phyloP scores from a whole-genome alignment of 2,329 filamentous ascomycete species.

The Talaromyces sp. region DNA sequence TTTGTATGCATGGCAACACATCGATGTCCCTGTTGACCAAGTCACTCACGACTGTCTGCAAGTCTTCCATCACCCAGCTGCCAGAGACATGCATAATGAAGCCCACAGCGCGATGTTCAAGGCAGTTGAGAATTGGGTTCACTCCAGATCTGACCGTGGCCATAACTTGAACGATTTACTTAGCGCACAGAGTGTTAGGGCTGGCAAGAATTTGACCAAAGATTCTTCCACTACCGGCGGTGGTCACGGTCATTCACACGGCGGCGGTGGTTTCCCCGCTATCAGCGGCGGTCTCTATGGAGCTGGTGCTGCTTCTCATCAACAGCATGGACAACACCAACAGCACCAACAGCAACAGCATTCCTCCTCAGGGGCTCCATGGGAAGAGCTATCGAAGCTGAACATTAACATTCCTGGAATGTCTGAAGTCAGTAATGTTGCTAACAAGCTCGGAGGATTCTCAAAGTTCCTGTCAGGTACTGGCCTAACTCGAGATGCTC shows the following conservation, averaged over 20 bases:
- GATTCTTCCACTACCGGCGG: conserved; percentile 29
- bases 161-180: conserved; percentile 71
- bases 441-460: conserved; percentile 19
- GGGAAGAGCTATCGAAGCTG: conserved; percentile 34
- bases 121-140: conserved; percentile 78
- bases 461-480: conserved; percentile 14
- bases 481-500: conserved; percentile 14
- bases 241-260: conserved; percentile 38
- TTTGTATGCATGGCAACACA: conserved; percentile 90
- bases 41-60: conserved; percentile 77
- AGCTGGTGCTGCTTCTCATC: conserved; percentile 24
- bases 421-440: conserved; percentile 37
- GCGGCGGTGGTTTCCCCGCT: conserved; percentile 29
- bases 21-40: conserved; percentile 76
- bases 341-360: conserved; percentile 5
- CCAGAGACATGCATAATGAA: conserved; percentile 72
- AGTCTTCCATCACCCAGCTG: conserved; percentile 86
- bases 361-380: conserved; percentile 29
- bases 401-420: conserved; percentile 41
- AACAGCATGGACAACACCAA: conserved; percentile 28
- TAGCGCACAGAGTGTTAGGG: conserved; percentile 76
- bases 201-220: conserved; percentile 72
- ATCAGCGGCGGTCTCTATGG: conserved; percentile 26
- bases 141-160: conserved; percentile 65
- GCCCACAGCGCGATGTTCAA: conserved; percentile 87